These are phyloP conservation scores for Aspergillus sp. DNA, from an alignment of 2,329 filamentous ascomycete genomes.

Conservation along the genomic window DNA sequence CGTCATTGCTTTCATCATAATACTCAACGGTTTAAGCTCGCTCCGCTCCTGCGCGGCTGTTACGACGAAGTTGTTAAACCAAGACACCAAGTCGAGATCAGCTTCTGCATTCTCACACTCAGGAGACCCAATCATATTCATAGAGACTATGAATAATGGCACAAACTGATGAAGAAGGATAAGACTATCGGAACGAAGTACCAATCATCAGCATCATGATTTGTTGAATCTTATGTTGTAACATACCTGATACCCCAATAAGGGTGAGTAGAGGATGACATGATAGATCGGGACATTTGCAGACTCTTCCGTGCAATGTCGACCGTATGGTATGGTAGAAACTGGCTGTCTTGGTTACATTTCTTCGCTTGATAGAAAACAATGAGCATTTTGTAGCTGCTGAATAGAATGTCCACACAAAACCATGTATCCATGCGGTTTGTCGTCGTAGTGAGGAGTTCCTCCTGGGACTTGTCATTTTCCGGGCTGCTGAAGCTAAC, in stretches of 20 bases:
- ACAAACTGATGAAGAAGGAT: constrained; percentile 20
- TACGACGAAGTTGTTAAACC: constrained; percentile 15
- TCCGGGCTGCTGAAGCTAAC: too few species aligned
- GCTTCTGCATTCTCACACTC: constrained; percentile 5
- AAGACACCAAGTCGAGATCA: constrained; percentile 10
- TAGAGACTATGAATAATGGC: constrained; percentile 17
- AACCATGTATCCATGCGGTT: constrained; percentile 23
- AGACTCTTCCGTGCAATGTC: constrained; percentile 14
- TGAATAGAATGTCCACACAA: constrained; percentile 21
- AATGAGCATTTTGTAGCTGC: constrained; percentile 25
- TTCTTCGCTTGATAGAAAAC: constrained; percentile 21
- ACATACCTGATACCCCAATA: constrained; percentile 14
- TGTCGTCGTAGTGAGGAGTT: constrained; percentile 13
- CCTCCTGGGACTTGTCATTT: constrained; percentile 12
- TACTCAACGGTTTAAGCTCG: constrained; percentile 6
- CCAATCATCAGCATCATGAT: background rate
- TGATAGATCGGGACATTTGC: constrained; percentile 7
- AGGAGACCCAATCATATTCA: constrained; percentile 15
- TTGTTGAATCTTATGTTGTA: background rate
- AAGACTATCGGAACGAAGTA: background rate
- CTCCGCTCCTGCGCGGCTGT: constrained; percentile 12
- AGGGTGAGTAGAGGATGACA: background rate
- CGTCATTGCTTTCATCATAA: background rate
- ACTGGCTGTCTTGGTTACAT: constrained; percentile 8
- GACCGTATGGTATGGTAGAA: constrained; percentile 14